Evolutionary conservation across 2,329 filamentous ascomycete genomes (phyloP), one percentile per base, ranked within the genome.

Genomic region (Fusarium vanettenii): DNA sequence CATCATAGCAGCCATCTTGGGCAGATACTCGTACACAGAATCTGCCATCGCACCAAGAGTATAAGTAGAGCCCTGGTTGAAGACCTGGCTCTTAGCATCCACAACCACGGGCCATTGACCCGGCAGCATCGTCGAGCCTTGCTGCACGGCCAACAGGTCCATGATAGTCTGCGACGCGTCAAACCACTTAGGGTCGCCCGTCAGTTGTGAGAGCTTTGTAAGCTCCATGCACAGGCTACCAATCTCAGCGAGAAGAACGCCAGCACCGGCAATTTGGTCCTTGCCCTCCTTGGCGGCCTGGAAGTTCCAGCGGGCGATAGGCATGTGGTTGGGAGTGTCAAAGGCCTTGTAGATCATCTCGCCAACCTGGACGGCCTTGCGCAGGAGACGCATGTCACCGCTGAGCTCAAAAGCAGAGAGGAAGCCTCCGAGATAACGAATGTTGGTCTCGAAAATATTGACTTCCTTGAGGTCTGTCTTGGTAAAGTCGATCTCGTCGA

Each of bases 1-100:
- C 1, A 93, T 86, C 2, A 93, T 84, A 59, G 79, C 75, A 76
- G 92, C 97, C 94, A 97, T 97, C 86, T 97, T 98, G 82, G 97
- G 92, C 25, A 97, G 89, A 79, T 97, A 97, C 84, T 97, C 95
- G 83, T 97, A 97, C 71, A 74, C 86, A 85, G 80, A 87, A 67
- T 88, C 86, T n/a, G 81, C 83, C 71, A 86, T 81, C 5, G 85
- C 88, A 16, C 88, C 88, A 3, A 90, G 80, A 0, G 86, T 87
- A 67, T 86, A 94, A 1, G 65, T 67, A 6, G 64, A 45, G 3
- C 77, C 77, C 18, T 67, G 52, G 29, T 79, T 78, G 31, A 79
- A 79, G 11, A 78, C 60, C 27, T 72, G 64, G 27, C 72, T 69
- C 63, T 74, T 76, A 11, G 77, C 76, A 45, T 79, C 69, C n/a